Evolutionary conservation across 2,329 filamentous ascomycete species (phyloP), one percentile per base, ranked within the genome.

Genomic region (Stemphylium beticola): DNA sequence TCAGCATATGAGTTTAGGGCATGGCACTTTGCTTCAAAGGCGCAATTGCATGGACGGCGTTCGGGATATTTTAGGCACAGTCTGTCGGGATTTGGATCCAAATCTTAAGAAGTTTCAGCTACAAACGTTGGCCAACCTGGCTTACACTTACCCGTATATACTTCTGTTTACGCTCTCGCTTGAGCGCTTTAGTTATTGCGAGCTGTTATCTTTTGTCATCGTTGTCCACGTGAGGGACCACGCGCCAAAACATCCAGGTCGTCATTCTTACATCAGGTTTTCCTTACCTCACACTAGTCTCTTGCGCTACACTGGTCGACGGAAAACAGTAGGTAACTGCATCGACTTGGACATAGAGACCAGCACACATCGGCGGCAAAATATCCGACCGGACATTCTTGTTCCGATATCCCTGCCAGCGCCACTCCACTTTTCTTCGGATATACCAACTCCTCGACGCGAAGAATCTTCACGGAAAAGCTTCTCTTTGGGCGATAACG

Each of bases 1-100:
- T 93, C 74, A 92, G 89, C 69, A 79, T 93, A 76, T 92, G 79
- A 85, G 20, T 34, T 31, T 17, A 15, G 41, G 10, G 11, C 20
- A 34, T 34, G 17, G 15, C 31, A 37, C 15, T 45, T 39, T 49
- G 31, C 36, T 46, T 29, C 11, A 51, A 57, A 54, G 48, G 36
- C 53, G 57, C 52, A 38, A 47, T 38, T 55, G 69, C 72, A 74
- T 74, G 20, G 42, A 33, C 40, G 70, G 71, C 67, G 66, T 73
- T 71, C 50, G 34, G 41, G 61, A 56, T 55, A 57, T 55, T 34
- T 51, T 22, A 31, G 24, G 37, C 37, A 40, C 45, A 14, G 51
- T 58, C 37, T 57, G 46, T 43, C 53, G 40, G 50, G 48, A 52
- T 54, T 54, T 15, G 39, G 45, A 36, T 36, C 41, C 57, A 51